Base-by-base conservation (phyloP, 768 basidiomycete genomes). In the Rhodotorula toruloides region DNA sequence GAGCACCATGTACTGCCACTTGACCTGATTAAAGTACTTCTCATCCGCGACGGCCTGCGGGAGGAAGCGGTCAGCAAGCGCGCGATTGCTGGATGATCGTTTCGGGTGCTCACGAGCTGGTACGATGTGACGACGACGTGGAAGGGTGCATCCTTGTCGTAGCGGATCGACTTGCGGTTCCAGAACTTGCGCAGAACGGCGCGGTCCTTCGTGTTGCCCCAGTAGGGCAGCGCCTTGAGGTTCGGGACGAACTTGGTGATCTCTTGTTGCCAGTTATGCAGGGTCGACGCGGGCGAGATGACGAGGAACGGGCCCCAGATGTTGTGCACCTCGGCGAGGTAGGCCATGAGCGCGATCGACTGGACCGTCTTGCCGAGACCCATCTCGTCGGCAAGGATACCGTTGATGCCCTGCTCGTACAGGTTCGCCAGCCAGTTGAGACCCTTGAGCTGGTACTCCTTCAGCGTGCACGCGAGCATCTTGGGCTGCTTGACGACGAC, bases 1-100 rank as follows among this genome's bases (percentile, higher is more conserved):
- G n/a, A 99, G 82, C 65, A 99, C 85, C 94, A 98, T 98, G 76
- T 98, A 99, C 79, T 99, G 96, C 96, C 96, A 99, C 75, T 91
- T 94, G 68, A 97, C 87, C 44, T 89, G 85, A 75, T 96, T 90
- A 79, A 99, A 94, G 79, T 99, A 96, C 73, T 97, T 90, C 75
- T 96, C 92, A 76, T 98, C 96, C 81, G 90, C 89, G 4, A 91
- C 92, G 54, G 94, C 86, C 90, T 91, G 73, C 31, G 34, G 14
- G 52, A 22, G 19, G n/a, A 22, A 14, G 17, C 32, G 36, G 22
- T 22, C 14, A 34, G 13, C 4, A 61, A 19, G 36, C 37, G 4
- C 5, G 22, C 4, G 34, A 34, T 37, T 4, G 63, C 46, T 31
- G 6, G 31, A 62, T 40, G 27, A 17, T 32, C 22, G 31, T n/a